Conservation (phyloP, 352 stramenopile species). For the Phytophthora uliginosa region DNA sequence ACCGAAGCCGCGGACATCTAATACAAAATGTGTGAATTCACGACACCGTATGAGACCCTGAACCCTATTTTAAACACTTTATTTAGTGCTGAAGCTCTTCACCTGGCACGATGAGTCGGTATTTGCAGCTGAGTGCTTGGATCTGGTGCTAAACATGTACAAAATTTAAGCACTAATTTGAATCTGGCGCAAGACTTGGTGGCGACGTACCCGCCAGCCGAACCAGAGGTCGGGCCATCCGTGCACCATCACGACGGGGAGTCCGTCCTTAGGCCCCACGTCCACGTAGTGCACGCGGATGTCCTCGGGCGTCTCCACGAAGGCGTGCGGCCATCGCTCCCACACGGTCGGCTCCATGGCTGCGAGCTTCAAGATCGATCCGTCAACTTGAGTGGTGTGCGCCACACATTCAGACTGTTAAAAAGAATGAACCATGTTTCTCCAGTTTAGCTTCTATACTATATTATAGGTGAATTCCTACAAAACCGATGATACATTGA, state of each 20-base stretch:
- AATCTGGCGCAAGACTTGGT: no score
- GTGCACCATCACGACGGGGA: constrained; percentile 75
- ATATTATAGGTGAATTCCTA: no score
- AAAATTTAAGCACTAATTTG: background rate
- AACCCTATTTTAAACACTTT: background rate
- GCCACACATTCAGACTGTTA: background rate
- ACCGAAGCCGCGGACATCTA: constrained; percentile 66
- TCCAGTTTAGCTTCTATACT: no score
- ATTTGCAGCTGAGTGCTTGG: constrained; percentile 46
- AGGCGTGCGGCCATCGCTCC: constrained; percentile 45
- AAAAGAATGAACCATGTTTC: no score
- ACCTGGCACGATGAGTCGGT: constrained; percentile 67
- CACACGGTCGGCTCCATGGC: constrained; percentile 21
- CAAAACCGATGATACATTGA: no score
- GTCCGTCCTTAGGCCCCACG: constrained; percentile 53
- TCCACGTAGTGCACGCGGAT: constrained; percentile 72
- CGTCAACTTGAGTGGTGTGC: constrained; percentile 4
- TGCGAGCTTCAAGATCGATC: constrained; percentile 24
- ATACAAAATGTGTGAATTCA: background rate
- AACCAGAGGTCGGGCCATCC: constrained; percentile 86
- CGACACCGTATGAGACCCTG: background rate
- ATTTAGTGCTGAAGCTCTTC: background rate
- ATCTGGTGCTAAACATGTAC: constrained; percentile 52
- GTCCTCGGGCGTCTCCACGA: constrained; percentile 38
- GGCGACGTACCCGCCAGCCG: constrained; percentile 54